Base-by-base conservation (phyloP, 345 rosid species). In the Syzygium jambos region DNA sequence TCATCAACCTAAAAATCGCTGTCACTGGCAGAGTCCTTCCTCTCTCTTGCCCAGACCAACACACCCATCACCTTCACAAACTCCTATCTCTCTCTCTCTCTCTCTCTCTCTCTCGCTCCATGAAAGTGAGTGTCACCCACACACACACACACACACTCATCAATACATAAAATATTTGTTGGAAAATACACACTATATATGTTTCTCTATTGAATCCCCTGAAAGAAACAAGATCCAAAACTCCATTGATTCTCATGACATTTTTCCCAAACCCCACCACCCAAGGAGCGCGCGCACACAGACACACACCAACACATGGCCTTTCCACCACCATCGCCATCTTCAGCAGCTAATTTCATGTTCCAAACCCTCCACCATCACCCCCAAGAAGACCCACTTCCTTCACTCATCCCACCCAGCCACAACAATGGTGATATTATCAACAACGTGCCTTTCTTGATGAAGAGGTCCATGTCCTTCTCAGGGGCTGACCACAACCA, bases 401-500 rank as follows among this genome's bases (percentile, higher is more conserved):
- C 86, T 85, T 77, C 84, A 16, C 13, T 83, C 82, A 19, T 73
- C 82, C 82, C 49, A 49, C 82, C 3, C 25, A 52, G 19, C 63
- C n/a, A 17, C 84, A 9, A 30, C 56, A 30, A n/a, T 41, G 59
- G 87, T n/a, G 80, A 65, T 41, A n/a, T 25, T 19, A 4, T 10
- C 25, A 78, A 63, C 52, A 53, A 85, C 51, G 65, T 85, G 73
- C 86, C 85, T 7, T 65, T 84, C 84, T 51, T 68, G 88, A 87
- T 87, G 84, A 52, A 86, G 54, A 63, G 89, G 46, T 87, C 89
- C 41, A 34, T 85, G 89, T 87, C 89, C 10, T 87, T 87, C 85
- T 78, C 88, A 3, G 88, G 85, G 19, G 56, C 84, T 53, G 88
- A 87, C 9, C 88, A 78, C 85, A 38, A 73, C 82, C 82, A 73